Percentiles rank a stretch among this genome's conserved stretches.
phyloP scores from a whole-genome alignment of 2,329 filamentous ascomycete species.

The Cladosporium austrohemisphaericum region DNA sequence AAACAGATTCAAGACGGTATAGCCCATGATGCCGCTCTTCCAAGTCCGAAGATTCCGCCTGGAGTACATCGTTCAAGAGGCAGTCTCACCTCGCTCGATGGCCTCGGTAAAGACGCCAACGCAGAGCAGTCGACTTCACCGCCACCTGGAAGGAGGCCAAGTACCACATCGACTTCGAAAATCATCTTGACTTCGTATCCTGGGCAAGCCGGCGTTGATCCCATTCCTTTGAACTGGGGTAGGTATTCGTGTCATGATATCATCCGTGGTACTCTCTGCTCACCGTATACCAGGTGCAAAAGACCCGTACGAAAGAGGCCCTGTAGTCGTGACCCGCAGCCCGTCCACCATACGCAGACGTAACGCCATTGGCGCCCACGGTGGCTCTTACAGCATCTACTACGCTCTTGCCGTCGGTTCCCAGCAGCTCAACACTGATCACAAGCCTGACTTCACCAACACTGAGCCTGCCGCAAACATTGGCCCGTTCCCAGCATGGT shows the following conservation, averaged over 20 bases:
- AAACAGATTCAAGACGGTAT: conserved; percentile 55
- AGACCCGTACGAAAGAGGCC: conserved; percentile 72
- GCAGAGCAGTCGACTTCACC: conserved; percentile 21
- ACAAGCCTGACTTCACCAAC: conserved; percentile 75
- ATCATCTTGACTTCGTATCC: conserved; percentile 82
- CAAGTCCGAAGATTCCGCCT: conserved; percentile 25
- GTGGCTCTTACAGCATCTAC: conserved; percentile 94
- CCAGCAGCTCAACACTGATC: conserved; percentile 78
- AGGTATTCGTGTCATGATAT: conserved; percentile 54
- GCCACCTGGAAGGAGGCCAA: conserved; percentile 35
- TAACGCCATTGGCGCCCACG: conserved; percentile 72
- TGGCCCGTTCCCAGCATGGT: conserved; percentile 86
- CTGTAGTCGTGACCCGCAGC: conserved; percentile 79
- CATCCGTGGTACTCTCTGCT: background rate
- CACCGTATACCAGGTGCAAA: conserved; percentile 48
- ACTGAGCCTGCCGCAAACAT: conserved; percentile 89
- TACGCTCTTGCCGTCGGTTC: conserved; percentile 89
- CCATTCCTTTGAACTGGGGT: conserved; percentile 81
- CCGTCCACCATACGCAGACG: conserved; percentile 72
- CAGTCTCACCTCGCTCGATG: conserved; percentile 26
- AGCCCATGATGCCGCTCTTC: conserved; percentile 28
- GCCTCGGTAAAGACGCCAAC: conserved; percentile 20
- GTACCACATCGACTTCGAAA: conserved; percentile 47
- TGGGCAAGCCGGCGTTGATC: conserved; percentile 88
- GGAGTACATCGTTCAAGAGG: conserved; percentile 23